These are phyloP conservation scores for Pilasporangium apinafurcum DNA, from an alignment of 352 stramenopile species.

Conservation along the genomic window DNA sequence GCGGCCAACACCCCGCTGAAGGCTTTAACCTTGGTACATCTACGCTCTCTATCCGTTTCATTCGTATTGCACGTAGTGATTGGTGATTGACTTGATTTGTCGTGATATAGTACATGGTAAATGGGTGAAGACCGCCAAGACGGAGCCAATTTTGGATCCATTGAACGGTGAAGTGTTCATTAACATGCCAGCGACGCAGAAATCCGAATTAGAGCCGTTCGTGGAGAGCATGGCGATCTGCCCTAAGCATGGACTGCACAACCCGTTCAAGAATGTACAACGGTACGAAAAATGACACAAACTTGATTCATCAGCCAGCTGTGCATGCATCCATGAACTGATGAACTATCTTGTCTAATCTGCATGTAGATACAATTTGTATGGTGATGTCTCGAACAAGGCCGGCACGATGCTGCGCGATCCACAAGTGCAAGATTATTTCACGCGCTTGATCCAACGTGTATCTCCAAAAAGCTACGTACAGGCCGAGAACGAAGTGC, in stretches of 20 bases:
- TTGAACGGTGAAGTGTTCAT: slow-evolving; percentile 94
- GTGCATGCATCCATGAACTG: no score
- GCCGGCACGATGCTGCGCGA: slow-evolving; percentile 77
- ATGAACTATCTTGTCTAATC: no score
- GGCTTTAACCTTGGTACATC: slow-evolving; percentile 85
- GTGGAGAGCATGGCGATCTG: slow-evolving; percentile 89
- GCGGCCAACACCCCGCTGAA: slow-evolving; percentile 59
- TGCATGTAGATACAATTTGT: slow-evolving; percentile 48
- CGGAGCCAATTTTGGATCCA: slow-evolving; percentile 89
- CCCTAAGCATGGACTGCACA: slow-evolving; percentile 97
- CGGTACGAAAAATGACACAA: no score
- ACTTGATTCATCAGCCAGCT: no score
- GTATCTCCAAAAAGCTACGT: slow-evolving; percentile 96
- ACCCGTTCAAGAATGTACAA: slow-evolving; percentile 97
- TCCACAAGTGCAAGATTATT: slow-evolving; percentile 93
- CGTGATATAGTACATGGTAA: slow-evolving; percentile 77
- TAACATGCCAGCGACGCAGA: slow-evolving; percentile 90
- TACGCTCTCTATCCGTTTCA: neutral
- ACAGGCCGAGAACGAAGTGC: slow-evolving; percentile 90
- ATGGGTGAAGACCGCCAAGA: slow-evolving; percentile 72
- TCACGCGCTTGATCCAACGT: slow-evolving; percentile 93
- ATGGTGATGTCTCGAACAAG: slow-evolving; percentile 79
- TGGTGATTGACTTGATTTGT: neutral
- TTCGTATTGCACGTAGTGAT: neutral
- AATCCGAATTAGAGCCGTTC: slow-evolving; percentile 88